Evolutionary conservation across 345 rosid species (phyloP).

Genomic region (Eutrema heterophyllum): DNA sequence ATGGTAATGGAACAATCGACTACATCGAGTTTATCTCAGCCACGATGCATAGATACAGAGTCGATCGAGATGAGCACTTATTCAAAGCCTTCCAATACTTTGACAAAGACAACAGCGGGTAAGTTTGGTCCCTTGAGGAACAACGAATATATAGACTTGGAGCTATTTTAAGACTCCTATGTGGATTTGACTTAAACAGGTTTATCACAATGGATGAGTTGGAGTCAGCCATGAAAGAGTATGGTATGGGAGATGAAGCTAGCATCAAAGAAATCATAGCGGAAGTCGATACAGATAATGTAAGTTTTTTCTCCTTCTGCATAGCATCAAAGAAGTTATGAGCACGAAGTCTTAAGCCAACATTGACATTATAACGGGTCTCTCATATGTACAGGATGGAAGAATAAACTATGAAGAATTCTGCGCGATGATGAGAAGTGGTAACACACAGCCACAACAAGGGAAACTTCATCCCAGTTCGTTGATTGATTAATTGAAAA

Average conservation of each 20-base stretch:
- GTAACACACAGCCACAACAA: neutral
- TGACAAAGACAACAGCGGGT: slow-evolving; percentile 77
- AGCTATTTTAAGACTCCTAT: neutral
- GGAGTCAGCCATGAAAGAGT: slow-evolving; percentile 76
- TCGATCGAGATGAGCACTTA: slow-evolving; percentile 68
- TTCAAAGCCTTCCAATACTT: slow-evolving; percentile 75
- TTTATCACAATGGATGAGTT: slow-evolving; percentile 78
- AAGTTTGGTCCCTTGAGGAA: neutral
- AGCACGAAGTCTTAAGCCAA: neutral
- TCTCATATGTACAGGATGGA: slow-evolving; percentile 5
- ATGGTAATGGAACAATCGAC: slow-evolving; percentile 87
- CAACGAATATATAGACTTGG: neutral
- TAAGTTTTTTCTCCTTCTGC: slow-evolving; percentile 27
- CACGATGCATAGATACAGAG: slow-evolving; percentile 63
- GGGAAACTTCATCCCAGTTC: neutral
- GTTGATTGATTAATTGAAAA: neutral
- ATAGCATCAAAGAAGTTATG: neutral
- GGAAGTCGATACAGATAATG: slow-evolving; percentile 86
- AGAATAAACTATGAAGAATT: slow-evolving; percentile 20
- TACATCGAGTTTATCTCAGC: slow-evolving; percentile 83
- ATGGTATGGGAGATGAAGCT: slow-evolving; percentile 75
- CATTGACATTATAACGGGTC: neutral
- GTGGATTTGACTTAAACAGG: slow-evolving; percentile 28
- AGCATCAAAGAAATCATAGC: slow-evolving; percentile 71
- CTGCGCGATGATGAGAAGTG: slow-evolving; percentile 12